A percentile compares a stretch with the other conserved stretches of the same genome.
Conservation (phyloP, 2,329 filamentous ascomycete genomes). For the Neoarthrinium moseri region DNA sequence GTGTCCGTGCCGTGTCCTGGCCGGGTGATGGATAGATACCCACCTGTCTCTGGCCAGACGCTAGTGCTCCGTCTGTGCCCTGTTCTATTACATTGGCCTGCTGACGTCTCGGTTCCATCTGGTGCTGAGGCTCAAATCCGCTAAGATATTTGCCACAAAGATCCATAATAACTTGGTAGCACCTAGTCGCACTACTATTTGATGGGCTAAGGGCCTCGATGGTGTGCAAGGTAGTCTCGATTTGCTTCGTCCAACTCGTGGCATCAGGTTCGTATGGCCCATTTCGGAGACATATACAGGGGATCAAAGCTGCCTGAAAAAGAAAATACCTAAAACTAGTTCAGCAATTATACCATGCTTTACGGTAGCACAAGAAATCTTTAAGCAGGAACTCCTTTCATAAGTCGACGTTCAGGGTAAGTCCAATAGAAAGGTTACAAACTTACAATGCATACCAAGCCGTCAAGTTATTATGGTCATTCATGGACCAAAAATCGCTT, state of each 20-base stretch:
- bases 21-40: background rate
- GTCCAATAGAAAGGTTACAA: background rate
- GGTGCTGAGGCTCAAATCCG: background rate
- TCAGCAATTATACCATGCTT: background rate
- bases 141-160: constrained; percentile 29
- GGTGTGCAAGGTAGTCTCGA: constrained; percentile 33
- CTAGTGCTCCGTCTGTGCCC: background rate
- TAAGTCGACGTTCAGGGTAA: background rate
- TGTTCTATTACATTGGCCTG: background rate
- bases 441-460: constrained; percentile 41
- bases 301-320: constrained; percentile 48
- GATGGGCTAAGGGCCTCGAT: constrained; percentile 33
- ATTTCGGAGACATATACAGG: constrained; percentile 44
- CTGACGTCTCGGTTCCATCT: background rate
- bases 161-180: constrained; percentile 37
- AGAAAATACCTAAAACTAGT: constrained; percentile 38
- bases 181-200: constrained; percentile 40
- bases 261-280: constrained; percentile 34
- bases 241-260: constrained; percentile 38
- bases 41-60: background rate
- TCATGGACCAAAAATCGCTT: constrained; percentile 33
- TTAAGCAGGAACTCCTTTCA: background rate
- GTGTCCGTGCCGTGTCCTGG: background rate
- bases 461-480: constrained; percentile 35
- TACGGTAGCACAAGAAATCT: background rate